Evolutionary conservation across 2,329 filamentous ascomycete genomes (phyloP), one percentile per base, ranked within the genome.

Genomic region (Colletotrichum lindemuthianum): DNA sequence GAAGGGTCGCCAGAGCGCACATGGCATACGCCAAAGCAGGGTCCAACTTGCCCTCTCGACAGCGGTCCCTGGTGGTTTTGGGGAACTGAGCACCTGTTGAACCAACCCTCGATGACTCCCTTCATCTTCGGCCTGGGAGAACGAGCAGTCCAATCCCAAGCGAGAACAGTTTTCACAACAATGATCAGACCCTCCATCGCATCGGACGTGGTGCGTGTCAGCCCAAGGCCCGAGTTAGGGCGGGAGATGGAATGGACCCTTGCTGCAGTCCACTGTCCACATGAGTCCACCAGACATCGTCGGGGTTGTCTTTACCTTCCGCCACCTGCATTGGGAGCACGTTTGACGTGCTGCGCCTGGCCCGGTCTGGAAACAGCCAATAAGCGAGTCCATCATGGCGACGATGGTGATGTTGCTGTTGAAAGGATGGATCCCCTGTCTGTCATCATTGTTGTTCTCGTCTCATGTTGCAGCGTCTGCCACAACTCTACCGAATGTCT

Each of bases 121-220:
- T 5, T 24, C 8, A 0, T 45, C 53, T 7, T 34, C 47, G 4
- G 12, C 16, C 16, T 34, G 8, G 15, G 53, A 34, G 51, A 77
- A 74, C 12, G 75, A 77, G 57, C 75, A 77, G 39, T 72, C 70
- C 59, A 77, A 75, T 8, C 70, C 69, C 7, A 77, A 58, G 33
- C 75, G 74, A 44, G 73, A 69, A 60, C 75, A 77, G 59, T 77
- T 76, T 2, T 71, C 68, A 50, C 75, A 77, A 32, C 44, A 47
- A 12, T 71, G 57, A 11, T 70, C 67, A 36, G 67, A 70, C 12
- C 71, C 67, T 16, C 73, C 75, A 55, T 77, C 75, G 55, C 75
- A 77, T 48, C 68, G 69, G 43, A 72, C 70, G 48, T 58, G 50
- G 15, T 11, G 41, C n/a, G 11, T 15, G 39, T 49, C 24, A 59